Conservation (phyloP, 179 eudicot genomes). For the Beta corolliflora region DNA sequence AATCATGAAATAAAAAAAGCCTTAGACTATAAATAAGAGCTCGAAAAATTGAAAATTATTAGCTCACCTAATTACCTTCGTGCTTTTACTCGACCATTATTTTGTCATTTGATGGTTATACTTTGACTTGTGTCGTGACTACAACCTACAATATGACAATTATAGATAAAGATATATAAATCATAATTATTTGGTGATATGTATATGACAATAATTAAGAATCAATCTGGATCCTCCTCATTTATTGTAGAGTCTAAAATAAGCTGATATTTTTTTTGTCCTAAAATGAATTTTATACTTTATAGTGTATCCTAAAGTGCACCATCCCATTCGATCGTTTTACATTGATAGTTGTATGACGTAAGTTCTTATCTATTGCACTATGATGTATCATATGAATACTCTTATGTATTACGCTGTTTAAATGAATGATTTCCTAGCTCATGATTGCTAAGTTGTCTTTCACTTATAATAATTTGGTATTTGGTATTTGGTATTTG, state of each 20-base stretch:
- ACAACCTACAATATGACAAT: no score
- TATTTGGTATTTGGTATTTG: not conserved
- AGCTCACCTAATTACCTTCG: no score
- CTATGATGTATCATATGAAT: not conserved
- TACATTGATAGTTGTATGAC: not conserved
- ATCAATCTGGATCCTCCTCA: slow-evolving; percentile 1
- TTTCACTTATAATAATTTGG: not conserved
- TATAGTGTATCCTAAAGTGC: not conserved
- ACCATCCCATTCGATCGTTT: not conserved
- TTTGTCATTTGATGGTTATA: no score
- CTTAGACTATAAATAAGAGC: no score
- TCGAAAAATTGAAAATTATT: no score
- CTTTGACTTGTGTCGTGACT: no score
- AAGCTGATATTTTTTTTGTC: not conserved
- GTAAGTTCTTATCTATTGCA: not conserved
- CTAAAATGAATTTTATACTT: not conserved
- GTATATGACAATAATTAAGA: not conserved
- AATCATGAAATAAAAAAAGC: no score
- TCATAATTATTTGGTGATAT: not conserved
- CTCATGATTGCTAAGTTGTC: not conserved
- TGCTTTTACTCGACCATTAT: no score
- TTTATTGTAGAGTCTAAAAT: not conserved
- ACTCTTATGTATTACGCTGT: not conserved
- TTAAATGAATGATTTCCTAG: not conserved
- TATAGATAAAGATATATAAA: not conserved